phyloP scores from a whole-genome alignment of 2,329 filamentous ascomycete genomes.

The Colletotrichum tofieldiae region DNA sequence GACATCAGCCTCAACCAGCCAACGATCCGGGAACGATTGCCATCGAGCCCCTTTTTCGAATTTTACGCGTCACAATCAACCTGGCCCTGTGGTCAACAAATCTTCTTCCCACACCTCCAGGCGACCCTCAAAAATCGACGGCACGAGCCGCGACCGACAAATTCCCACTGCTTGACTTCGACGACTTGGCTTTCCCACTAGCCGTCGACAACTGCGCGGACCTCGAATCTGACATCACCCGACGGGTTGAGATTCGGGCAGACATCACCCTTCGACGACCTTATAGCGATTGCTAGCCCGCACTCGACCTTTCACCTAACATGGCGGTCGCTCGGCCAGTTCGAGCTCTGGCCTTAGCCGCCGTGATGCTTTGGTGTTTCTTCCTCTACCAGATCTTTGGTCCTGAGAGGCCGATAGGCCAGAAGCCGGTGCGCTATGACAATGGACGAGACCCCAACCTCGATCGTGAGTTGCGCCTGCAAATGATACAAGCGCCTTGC shows the following conservation, averaged over 20 bases:
- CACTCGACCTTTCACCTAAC: constrained; percentile 48
- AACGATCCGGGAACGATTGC: constrained; percentile 28
- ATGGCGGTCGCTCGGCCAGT: constrained; percentile 93
- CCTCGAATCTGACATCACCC: constrained; percentile 16
- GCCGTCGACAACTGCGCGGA: constrained; percentile 27
- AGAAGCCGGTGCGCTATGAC: constrained; percentile 49
- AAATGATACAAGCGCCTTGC: background rate
- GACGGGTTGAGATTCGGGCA: constrained; percentile 21
- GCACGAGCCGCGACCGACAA: constrained; percentile 37
- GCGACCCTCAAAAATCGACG: constrained; percentile 29
- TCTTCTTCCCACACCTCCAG: constrained; percentile 31
- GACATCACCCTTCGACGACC: background rate
- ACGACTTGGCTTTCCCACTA: constrained; percentile 36
- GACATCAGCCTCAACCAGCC: constrained; percentile 42
- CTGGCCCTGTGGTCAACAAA: constrained; percentile 25
- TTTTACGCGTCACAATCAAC: constrained; percentile 37
- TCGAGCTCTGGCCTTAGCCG: constrained; percentile 81
- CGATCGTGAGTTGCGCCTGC: constrained; percentile 76
- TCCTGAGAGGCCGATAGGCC: constrained; percentile 61
- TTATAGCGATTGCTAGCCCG: constrained; percentile 15
- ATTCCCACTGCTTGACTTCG: constrained; percentile 4
- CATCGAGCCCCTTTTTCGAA: constrained; percentile 39
- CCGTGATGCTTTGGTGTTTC: constrained; percentile 82
- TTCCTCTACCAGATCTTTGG: constrained; percentile 83
- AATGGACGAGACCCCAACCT: constrained; percentile 81